Percentiles rank a stretch among this genome's conserved stretches.
These are phyloP conservation scores for Thalassiosira mediterranea DNA, from an alignment of 352 stramenopile genomes.

Conservation along the genomic window DNA sequence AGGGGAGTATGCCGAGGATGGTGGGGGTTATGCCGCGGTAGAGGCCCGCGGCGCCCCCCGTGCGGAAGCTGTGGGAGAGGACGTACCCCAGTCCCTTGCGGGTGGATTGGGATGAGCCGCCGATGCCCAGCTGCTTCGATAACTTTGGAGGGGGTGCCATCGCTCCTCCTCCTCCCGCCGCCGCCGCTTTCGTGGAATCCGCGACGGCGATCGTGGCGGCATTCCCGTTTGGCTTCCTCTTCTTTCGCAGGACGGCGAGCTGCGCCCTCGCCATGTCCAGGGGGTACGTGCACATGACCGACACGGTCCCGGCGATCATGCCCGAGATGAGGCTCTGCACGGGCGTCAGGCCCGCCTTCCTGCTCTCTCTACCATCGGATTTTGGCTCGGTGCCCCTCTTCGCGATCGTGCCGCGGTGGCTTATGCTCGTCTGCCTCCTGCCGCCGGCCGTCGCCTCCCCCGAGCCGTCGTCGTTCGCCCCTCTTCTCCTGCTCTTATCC, in stretches of 20 bases:
- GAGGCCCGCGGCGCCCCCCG: constrained; percentile 64
- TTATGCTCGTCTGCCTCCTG: neutral
- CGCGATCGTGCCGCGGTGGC: neutral
- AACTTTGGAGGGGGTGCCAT: too few relatives aligned
- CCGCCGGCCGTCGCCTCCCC: neutral
- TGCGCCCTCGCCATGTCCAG: constrained; percentile 87
- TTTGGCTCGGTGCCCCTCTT: neutral
- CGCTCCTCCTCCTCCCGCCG: too few relatives aligned
- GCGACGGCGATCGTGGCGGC: too few relatives aligned
- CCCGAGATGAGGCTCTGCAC: constrained; percentile 83
- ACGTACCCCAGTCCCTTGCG: constrained; percentile 38
- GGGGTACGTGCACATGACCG: constrained; percentile 86
- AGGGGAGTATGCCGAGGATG: constrained; percentile 87
- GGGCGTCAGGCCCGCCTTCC: constrained; percentile 73
- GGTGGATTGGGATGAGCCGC: too few relatives aligned
- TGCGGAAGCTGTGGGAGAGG: constrained; percentile 41
- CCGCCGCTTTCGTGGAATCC: neutral
- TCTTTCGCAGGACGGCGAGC: constrained; percentile 82
- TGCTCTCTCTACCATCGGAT: neutral
- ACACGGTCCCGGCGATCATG: constrained; percentile 83
- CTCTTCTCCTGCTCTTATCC: neutral
- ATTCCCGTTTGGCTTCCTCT: constrained; percentile 43
- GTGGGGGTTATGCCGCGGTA: constrained; percentile 86
- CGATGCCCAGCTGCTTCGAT: too few relatives aligned
- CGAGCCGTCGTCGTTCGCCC: constrained; percentile 25